Evolutionary conservation across 2,329 filamentous ascomycete species (phyloP).

Genomic region (Thelonectria olida): DNA sequence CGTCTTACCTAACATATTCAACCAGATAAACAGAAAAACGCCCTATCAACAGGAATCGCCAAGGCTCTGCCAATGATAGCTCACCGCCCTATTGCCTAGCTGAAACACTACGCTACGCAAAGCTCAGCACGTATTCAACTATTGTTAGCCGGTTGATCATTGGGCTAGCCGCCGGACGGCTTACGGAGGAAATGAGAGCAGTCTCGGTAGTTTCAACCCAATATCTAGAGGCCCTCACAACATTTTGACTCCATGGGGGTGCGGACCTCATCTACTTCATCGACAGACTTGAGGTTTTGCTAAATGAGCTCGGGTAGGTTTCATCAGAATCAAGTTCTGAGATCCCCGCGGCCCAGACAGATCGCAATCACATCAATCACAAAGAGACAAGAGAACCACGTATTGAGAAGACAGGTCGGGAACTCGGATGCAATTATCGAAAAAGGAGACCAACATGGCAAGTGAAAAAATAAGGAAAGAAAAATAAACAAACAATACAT

Average conservation of each 20-base stretch:
- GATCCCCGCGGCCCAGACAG: neutral
- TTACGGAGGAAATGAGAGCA: neutral
- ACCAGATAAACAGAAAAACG: constrained; percentile 13
- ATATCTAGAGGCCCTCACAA: neutral
- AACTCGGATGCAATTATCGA: no score
- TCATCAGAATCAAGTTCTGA: neutral
- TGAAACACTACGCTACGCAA: constrained; percentile 23
- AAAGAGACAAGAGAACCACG: neutral
- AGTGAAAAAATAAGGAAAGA: no score
- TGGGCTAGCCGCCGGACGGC: neutral
- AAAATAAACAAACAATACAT: no score
- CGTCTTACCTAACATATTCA: constrained; percentile 16
- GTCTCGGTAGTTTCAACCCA: constrained; percentile 3
- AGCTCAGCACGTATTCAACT: neutral
- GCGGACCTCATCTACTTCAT: neutral
- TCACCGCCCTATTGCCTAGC: constrained; percentile 6
- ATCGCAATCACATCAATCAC: no score
- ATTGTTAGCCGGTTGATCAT: neutral
- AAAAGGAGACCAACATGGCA: no score
- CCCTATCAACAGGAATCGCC: constrained; percentile 24
- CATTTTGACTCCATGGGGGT: neutral
- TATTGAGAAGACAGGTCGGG: no score
- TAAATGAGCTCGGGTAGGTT: no score
- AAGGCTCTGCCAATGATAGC: constrained; percentile 23
- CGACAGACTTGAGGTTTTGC: no score